Evolutionary conservation across 345 rosid genomes (phyloP), one percentile per base, ranked within the genome.

Genomic region (Corymbia maculata): DNA sequence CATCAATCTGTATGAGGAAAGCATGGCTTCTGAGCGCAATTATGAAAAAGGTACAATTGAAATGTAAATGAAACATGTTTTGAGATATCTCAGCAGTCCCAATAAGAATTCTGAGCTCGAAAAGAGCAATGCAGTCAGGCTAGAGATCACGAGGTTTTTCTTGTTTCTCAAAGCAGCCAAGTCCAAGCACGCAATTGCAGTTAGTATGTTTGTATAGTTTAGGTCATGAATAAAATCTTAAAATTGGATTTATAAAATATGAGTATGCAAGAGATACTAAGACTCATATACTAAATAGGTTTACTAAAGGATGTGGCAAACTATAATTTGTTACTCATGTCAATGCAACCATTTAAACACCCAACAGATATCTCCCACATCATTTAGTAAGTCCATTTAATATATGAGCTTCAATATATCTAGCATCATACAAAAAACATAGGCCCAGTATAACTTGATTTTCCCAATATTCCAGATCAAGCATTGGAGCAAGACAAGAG

Each of bases 1-100:
- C 98, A 92, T 98, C 99, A 93, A 98, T 98, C 99, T 95, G 92
- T 85, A 90, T 53, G 86, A 42, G 87, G 36, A 79, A 75, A 87
- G 50, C 42, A 84, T 15, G 87, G 88, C 49, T 79, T 79, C 52
- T 61, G 57, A 88, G 87, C 32, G 3, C 30, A 30, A 53, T 47
- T 50, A 26, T 79, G 42, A 79, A 79, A 42, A 45, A 45, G 88
- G 52, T 32, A 30, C 22, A 57, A 84, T 57, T 86, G 64, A 85
- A 84, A 24, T 51, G 66, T 70, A 47, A 86, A 89, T 16, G 8
- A 70, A 75, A 75, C 82, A 10, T 75, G 49, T 36, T 36, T 22
- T 42, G 11, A 32, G 49, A 75, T 75, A 75, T 75, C 82, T 42
- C 49, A 36, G 47, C 49, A 19, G 82, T 42, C 47, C 82, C 82